Evolutionary conservation across 441 rosid genomes (phyloP).

Genomic region (Erodium moschatum): DNA sequence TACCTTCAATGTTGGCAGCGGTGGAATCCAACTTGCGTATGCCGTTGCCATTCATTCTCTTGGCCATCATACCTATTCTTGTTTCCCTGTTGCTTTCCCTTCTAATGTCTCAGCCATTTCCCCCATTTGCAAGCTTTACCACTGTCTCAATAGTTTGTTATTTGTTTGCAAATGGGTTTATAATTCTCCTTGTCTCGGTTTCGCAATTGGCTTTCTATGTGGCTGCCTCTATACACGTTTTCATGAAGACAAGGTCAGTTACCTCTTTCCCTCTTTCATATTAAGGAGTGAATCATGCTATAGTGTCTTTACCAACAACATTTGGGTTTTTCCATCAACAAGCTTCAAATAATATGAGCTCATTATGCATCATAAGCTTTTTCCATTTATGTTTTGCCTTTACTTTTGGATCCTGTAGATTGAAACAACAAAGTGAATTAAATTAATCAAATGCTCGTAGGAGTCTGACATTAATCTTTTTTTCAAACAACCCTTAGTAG

Average conservation of each 20-base stretch:
- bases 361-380: background rate
- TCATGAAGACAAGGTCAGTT: slow-evolving; percentile 60
- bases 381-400: background rate
- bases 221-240: slow-evolving; percentile 53
- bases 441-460: background rate
- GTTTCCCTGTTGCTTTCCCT: slow-evolving; percentile 51
- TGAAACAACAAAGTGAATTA: background rate
- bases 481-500: background rate
- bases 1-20: slow-evolving; percentile 66
- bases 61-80: slow-evolving; percentile 50
- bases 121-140: slow-evolving; percentile 60
- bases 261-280: slow-evolving; percentile 19
- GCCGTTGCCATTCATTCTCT: slow-evolving; percentile 58
- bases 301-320: slow-evolving; percentile 13
- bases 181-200: slow-evolving; percentile 46
- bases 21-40: slow-evolving; percentile 71
- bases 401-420: slow-evolving; percentile 9
- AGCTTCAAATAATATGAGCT: background rate
- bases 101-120: slow-evolving; percentile 57
- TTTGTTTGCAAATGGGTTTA: slow-evolving; percentile 62
- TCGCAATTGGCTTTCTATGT: slow-evolving; percentile 65
- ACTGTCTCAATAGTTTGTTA: slow-evolving; percentile 58
- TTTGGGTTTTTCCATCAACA: background rate
- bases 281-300: background rate
- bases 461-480: background rate